Evolutionary conservation across 345 rosid genomes (phyloP).

Genomic region (Populus nigra): DNA sequence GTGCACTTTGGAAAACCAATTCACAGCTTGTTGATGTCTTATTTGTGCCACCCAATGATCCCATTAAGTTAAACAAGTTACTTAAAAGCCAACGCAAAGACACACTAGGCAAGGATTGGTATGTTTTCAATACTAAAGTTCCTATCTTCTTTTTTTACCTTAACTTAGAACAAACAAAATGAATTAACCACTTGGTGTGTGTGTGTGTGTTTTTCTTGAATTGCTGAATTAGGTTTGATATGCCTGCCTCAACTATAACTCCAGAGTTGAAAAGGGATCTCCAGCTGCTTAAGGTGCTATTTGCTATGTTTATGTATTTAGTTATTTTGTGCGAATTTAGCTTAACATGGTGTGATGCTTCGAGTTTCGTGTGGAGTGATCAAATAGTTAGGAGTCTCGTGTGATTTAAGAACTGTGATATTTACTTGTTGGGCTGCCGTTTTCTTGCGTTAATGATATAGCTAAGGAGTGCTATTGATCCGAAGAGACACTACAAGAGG

Average conservation of each 20-base stretch:
- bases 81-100: conserved; percentile 66
- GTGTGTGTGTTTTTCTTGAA: not conserved
- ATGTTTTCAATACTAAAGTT: not conserved
- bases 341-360: not conserved
- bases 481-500: conserved; percentile 81
- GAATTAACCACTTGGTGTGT: not conserved
- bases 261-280: conserved; percentile 87
- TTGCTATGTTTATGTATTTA: not conserved
- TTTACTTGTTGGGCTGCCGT: not conserved
- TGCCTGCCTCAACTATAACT: conserved; percentile 87
- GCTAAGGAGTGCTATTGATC: conserved; percentile 80
- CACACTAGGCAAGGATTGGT: conserved; percentile 71
- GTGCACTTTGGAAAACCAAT: conserved; percentile 58
- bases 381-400: not conserved
- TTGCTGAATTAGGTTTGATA: conserved; percentile 64
- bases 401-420: not conserved
- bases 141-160: not conserved
- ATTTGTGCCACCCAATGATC: conserved; percentile 69
- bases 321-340: not conserved
- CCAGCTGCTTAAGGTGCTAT: conserved; percentile 75
- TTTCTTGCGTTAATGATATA: conserved; percentile 26
- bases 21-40: conserved; percentile 77
- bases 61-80: conserved; percentile 64
- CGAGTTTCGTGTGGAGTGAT: not conserved
- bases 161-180: not conserved